A percentile compares a stretch with the other conserved stretches of the same genome.
Evolutionary conservation across 78 protist species (phyloP).

Genomic region (Chrysochromulina tobinii): DNA sequence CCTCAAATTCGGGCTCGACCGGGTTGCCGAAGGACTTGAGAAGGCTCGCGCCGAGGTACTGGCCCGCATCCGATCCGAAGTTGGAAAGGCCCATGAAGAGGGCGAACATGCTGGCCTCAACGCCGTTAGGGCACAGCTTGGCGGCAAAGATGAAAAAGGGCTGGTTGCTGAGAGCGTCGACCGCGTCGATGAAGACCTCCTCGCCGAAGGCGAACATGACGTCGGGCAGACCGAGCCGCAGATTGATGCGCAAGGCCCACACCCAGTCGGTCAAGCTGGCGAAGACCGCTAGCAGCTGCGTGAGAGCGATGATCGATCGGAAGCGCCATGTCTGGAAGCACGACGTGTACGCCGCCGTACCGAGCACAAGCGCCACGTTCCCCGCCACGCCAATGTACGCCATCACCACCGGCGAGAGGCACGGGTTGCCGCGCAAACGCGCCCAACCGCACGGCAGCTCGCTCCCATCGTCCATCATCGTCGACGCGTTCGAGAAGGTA

Average conservation of each 20-base stretch:
- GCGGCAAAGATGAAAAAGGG: neutral
- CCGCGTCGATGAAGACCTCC: neutral
- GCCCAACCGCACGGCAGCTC: conserved; percentile 5
- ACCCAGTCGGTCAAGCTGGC: neutral
- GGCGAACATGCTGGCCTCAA: neutral
- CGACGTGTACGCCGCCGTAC: neutral
- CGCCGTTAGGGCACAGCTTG: neutral
- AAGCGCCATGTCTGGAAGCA: neutral
- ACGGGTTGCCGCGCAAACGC: neutral
- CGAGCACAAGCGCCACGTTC: neutral
- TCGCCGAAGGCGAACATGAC: neutral
- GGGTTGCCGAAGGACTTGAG: neutral
- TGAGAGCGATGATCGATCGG: neutral
- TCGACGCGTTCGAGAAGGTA: no score
- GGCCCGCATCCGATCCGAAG: neutral
- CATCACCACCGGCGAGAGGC: neutral
- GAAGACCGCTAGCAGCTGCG: neutral
- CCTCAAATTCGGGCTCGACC: neutral
- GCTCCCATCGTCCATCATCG: neutral
- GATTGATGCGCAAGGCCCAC: neutral
- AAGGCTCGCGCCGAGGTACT: neutral
- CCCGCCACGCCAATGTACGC: neutral
- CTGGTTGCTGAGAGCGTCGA: neutral
- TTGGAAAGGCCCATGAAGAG: neutral
- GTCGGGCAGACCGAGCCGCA: no score